Conservation (phyloP, 2,329 filamentous ascomycete species). For the Dactylellina parvicollis region DNA sequence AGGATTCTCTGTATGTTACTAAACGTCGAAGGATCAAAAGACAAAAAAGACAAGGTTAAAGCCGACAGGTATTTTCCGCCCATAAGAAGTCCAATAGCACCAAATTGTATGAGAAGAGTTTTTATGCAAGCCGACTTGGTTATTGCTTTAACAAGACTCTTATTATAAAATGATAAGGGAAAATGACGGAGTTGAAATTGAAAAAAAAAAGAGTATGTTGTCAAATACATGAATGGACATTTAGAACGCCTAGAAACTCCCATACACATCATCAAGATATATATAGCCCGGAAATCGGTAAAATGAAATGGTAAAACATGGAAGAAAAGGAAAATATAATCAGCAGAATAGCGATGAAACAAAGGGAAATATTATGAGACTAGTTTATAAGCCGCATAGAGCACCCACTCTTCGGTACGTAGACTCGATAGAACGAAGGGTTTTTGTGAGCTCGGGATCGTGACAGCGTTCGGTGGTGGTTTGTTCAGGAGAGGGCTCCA, state of each 20-base stretch:
- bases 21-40: not conserved
- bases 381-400: constrained; percentile 39
- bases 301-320: constrained; percentile 28
- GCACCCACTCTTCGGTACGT: constrained; percentile 46
- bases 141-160: constrained; percentile 34
- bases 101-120: constrained; percentile 47
- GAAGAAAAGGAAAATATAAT: constrained; percentile 7
- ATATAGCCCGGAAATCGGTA: constrained; percentile 29
- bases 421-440: constrained; percentile 49
- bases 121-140: constrained; percentile 31
- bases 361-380: constrained; percentile 7
- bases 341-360: not conserved
- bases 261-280: constrained; percentile 55
- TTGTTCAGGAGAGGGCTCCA: constrained; percentile 20
- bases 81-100: constrained; percentile 18
- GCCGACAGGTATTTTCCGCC: constrained; percentile 22
- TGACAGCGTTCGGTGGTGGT: constrained; percentile 29
- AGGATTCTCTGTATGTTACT: constrained; percentile 21
- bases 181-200: too few relatives aligned
- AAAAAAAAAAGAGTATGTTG: constrained; percentile 3
- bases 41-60: constrained; percentile 7
- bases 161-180: constrained; percentile 52
- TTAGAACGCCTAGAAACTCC: constrained; percentile 43
- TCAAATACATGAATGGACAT: constrained; percentile 31
- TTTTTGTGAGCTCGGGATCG: constrained; percentile 46